Conservation (phyloP, 371 early-diverging fungal species). For the Amoeboaphelidium protococcarum region DNA sequence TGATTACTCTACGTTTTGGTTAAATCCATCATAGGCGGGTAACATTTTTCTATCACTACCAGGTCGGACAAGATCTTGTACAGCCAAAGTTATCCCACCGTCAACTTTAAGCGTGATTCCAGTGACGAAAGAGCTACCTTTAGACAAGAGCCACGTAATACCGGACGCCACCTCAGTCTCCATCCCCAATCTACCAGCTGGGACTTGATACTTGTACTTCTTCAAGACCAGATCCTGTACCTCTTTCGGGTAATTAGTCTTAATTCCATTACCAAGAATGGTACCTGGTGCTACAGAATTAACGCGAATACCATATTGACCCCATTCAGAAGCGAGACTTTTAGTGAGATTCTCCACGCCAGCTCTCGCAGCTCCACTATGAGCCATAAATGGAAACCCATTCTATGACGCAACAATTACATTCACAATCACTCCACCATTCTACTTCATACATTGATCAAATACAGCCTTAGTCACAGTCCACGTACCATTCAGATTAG, state of each 20-base stretch:
- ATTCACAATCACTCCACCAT: conserved; percentile 20
- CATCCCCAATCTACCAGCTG: conserved; percentile 20
- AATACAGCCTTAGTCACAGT: conserved; percentile 14
- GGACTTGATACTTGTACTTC: conserved; percentile 8
- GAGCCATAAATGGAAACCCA: conserved; percentile 8
- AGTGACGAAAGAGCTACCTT: conserved; percentile 28
- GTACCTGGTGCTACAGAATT: conserved; percentile 33
- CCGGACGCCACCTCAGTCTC: conserved; percentile 29
- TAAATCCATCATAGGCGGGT: no score
- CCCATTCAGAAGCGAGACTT: conserved; percentile 24
- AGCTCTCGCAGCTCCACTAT: conserved; percentile 16
- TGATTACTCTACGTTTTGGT: no score
- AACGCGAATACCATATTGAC: conserved; percentile 27
- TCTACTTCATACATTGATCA: conserved; percentile 15
- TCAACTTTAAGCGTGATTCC: conserved; percentile 36
- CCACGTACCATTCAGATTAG: conserved; percentile 23
- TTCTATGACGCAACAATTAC: conserved; percentile 20
- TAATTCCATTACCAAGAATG: conserved; percentile 21
- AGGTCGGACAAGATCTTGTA: no score
- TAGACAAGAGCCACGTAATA: conserved; percentile 29
- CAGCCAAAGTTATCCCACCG: conserved; percentile 18
- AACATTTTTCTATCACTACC: no score
- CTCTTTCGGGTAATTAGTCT: conserved; percentile 16
- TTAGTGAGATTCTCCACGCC: conserved; percentile 22
- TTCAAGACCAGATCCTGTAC: neutral